Base-by-base conservation (phyloP, 2,329 filamentous ascomycete species). In the Lasiodiplodia theobromae region DNA sequence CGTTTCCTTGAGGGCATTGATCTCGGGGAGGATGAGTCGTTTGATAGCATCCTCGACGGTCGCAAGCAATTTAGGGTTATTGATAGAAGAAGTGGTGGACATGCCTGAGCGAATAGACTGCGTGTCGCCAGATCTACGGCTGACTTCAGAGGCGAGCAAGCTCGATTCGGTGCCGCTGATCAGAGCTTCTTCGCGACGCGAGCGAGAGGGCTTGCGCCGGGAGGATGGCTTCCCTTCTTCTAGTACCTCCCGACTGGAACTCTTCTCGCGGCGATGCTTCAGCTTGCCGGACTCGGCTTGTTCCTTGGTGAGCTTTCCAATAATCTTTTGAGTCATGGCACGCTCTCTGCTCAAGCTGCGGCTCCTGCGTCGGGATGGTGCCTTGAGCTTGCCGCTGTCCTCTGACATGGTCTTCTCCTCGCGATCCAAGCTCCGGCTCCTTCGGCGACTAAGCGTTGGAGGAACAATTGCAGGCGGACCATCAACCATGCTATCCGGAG, bases 41-140 rank as follows among this genome's bases (percentile, higher is more conserved):
- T 93, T 90, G 75, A 97, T 97, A 16, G 94, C 94, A 80, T 97
- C 94, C 81, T 97, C 94, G 3, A 97, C 94, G 0, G 94, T 96
- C 75, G 96, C 92, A 2, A 97, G 86, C 2, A 97, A 83, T 76
- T 93, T 96, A 0, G 94, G 94, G 75, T 97, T 97, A 81, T 96
- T 97, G 77, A 96, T 92, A 0, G 92, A 95, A 3, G 93, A 92
- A 1, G 80, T 80, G 69, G 73, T 77, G 11, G 79, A 81, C 25
- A 78, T 72, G 71, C 87, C 86, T 10, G 89, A 91, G 69, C 86
- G 84, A 70, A 85, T 80, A 71, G 89, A 91, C 70, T 86, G 84
- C 66, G 84, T 81, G 73, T 88, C 86, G 18, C 82, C 84, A 51
- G 86, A 87, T 70, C 83, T 83, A 44, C 85, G 84, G 72, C 86